phyloP scores from a whole-genome alignment of 2,329 filamentous ascomycete genomes.

The Hysterium pulicare region DNA sequence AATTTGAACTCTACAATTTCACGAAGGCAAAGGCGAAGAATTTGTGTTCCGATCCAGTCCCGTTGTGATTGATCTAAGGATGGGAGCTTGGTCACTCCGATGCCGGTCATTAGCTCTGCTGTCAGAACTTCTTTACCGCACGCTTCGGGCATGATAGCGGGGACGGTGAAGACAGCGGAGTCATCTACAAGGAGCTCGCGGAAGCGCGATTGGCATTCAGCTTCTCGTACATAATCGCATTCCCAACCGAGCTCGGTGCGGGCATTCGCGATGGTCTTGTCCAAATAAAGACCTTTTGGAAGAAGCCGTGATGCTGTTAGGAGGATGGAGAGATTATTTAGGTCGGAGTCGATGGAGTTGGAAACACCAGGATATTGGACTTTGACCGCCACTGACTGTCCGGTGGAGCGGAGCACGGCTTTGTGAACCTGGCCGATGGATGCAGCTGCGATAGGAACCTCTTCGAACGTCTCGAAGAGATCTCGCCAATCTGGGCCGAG shows the following conservation, averaged over 20 bases:
- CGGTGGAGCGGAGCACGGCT: conserved; percentile 72
- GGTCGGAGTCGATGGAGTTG: conserved; percentile 91
- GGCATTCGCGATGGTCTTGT: conserved; percentile 97
- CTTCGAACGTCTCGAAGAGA: conserved; percentile 79
- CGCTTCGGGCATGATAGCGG: conserved; percentile 72
- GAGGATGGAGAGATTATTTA: conserved; percentile 88
- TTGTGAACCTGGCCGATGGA: conserved; percentile 96
- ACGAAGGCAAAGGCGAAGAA: conserved; percentile 84
- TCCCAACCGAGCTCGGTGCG: conserved; percentile 92
- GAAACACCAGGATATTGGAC: conserved; percentile 97
- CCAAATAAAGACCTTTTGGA: conserved; percentile 86
- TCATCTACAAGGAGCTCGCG: conserved; percentile 72
- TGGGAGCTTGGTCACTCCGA: conserved; percentile 76
- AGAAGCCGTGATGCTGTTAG: conserved; percentile 86
- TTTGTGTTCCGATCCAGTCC: conserved; percentile 95
- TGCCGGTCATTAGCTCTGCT: conserved; percentile 85
- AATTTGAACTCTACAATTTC: conserved; percentile 94
- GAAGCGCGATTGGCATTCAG: conserved; percentile 74
- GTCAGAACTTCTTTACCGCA: conserved; percentile 85
- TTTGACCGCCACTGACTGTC: conserved; percentile 83
- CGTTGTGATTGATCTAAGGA: conserved; percentile 76
- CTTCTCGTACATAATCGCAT: conserved; percentile 91
- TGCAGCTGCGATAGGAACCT: conserved; percentile 88
- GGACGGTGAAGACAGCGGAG: conserved; percentile 71
- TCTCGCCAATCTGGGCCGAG: conserved; percentile 82